Conservation (phyloP, 768 basidiomycete species). For the Rhizopogon rudus region DNA sequence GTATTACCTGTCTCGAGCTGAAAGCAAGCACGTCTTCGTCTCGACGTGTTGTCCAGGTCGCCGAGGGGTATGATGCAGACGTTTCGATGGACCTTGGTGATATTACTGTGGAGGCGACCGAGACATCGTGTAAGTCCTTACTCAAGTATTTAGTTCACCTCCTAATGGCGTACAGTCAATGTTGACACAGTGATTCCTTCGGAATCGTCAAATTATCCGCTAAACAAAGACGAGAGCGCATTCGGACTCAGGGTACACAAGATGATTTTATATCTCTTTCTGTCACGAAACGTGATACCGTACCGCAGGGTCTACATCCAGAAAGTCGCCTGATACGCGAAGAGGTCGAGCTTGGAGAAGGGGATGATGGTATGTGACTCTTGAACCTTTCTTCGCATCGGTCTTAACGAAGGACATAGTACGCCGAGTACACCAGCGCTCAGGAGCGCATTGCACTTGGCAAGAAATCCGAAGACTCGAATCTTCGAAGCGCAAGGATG, state of each 20-base stretch:
- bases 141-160: background rate
- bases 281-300: slow-evolving; percentile 50
- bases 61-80: slow-evolving; percentile 46
- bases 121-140: slow-evolving; percentile 24
- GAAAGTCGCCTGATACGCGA: slow-evolving; percentile 78
- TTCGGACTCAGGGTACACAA: slow-evolving; percentile 45
- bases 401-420: slow-evolving; percentile 45
- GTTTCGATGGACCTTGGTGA: slow-evolving; percentile 42
- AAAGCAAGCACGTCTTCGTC: slow-evolving; percentile 70
- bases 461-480: slow-evolving; percentile 77
- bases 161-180: slow-evolving; percentile 24
- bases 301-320: slow-evolving; percentile 71
- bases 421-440: slow-evolving; percentile 82
- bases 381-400: background rate
- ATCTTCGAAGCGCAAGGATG: slow-evolving; percentile 57
- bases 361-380: slow-evolving; percentile 69
- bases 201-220: slow-evolving; percentile 62
- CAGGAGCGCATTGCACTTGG: slow-evolving; percentile 83
- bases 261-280: slow-evolving; percentile 82
- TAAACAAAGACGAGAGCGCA: slow-evolving; percentile 69
- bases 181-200: slow-evolving; percentile 55
- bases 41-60: slow-evolving; percentile 34
- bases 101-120: slow-evolving; percentile 27
- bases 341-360: slow-evolving; percentile 85
- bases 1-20: too few relatives aligned